phyloP scores from a whole-genome alignment of 2,329 filamentous ascomycete genomes.

The Sporothrix mexicana region DNA sequence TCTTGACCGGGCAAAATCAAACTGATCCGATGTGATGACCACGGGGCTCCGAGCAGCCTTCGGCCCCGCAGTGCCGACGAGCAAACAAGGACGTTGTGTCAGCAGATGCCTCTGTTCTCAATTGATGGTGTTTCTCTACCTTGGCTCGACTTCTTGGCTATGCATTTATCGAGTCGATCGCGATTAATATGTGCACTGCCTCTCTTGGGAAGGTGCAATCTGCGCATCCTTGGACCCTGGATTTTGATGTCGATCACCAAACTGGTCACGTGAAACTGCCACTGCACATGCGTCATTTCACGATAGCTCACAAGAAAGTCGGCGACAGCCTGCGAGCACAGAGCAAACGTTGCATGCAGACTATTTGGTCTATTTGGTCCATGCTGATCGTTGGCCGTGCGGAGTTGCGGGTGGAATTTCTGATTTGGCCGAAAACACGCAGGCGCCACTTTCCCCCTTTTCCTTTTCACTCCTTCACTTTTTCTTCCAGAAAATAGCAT shows the following conservation, averaged over 20 bases:
- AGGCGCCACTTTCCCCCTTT: not conserved
- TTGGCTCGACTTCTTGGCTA: slow-evolving; percentile 17
- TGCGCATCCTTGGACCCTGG: slow-evolving; percentile 11
- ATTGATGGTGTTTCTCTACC: not conserved
- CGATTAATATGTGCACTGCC: not conserved
- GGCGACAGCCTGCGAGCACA: not conserved
- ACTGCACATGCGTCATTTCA: not conserved
- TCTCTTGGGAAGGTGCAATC: slow-evolving; percentile 16
- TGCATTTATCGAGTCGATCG: slow-evolving; percentile 24
- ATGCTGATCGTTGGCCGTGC: not conserved
- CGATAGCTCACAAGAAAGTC: not conserved
- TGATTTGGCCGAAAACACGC: not conserved
- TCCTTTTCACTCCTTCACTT: not conserved
- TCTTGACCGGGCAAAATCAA: not conserved
- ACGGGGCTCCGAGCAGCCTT: not conserved
- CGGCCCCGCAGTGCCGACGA: not conserved
- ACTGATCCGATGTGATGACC: not conserved
- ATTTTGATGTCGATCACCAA: not conserved
- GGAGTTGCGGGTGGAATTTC: not conserved
- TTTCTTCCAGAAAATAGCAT: not conserved
- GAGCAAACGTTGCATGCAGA: not conserved
- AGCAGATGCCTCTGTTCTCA: not conserved
- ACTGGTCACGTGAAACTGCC: not conserved
- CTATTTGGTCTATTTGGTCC: too few relatives aligned
- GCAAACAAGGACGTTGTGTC: too few relatives aligned